phyloP scores from a whole-genome alignment of 306 rosid species.

The Mimosa bimucronata region DNA sequence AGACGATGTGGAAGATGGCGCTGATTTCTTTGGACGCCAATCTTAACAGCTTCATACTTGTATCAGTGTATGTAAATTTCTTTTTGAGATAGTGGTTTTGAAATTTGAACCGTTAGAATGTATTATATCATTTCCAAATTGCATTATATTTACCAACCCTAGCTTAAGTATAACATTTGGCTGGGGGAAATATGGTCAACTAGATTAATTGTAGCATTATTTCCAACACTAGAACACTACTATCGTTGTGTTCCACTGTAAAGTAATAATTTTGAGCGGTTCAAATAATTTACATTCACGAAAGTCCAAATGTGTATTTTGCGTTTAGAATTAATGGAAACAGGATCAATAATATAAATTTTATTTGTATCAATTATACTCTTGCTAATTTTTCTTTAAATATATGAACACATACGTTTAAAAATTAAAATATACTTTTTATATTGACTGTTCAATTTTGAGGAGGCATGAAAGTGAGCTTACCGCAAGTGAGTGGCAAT shows the following conservation, averaged over 20 bases:
- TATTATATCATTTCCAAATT: too few relatives aligned
- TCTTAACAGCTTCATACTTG: constrained; percentile 22
- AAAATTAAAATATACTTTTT: too few relatives aligned
- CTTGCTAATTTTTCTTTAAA: too few relatives aligned
- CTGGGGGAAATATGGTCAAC: too few relatives aligned
- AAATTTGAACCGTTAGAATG: not conserved
- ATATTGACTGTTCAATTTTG: too few relatives aligned
- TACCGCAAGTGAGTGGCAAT: not conserved
- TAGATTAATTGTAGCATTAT: not conserved
- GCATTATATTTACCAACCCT: too few relatives aligned
- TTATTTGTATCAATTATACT: too few relatives aligned
- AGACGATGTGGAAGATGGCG: constrained; percentile 90
- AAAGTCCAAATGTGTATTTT: not conserved
- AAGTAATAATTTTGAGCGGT: not conserved
- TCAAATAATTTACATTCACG: not conserved
- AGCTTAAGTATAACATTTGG: too few relatives aligned
- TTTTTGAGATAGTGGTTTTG: constrained; percentile 22
- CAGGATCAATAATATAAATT: not conserved
- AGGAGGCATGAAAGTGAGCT: not conserved
- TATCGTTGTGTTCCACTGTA: not conserved
- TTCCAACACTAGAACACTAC: not conserved
- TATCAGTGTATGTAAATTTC: not conserved
- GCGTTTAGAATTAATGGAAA: not conserved
- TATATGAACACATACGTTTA: too few relatives aligned
- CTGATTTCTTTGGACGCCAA: constrained; percentile 65